A percentile compares a stretch with the other conserved stretches of the same genome.
phyloP scores from a whole-genome alignment of 148 eudicot species.

The Cornus controversa region DNA sequence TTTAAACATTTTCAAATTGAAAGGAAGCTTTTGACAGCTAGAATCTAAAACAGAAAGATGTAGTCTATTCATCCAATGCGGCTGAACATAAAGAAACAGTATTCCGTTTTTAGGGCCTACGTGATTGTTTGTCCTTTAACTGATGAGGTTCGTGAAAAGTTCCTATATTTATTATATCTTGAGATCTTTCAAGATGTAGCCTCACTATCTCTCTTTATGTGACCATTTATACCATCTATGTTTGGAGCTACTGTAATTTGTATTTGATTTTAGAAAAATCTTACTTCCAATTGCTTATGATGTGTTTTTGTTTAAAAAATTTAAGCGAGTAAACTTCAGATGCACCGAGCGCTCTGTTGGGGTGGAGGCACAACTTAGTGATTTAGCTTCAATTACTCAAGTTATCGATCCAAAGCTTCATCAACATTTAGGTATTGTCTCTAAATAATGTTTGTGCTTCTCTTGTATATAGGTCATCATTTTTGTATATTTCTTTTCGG shows the following conservation, averaged over 20 bases:
- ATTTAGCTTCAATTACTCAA: slow-evolving; percentile 84
- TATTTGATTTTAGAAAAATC: neutral
- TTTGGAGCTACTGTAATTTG: slow-evolving; percentile 14
- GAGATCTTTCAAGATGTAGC: neutral
- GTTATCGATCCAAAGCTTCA: slow-evolving; percentile 97
- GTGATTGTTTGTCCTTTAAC: neutral
- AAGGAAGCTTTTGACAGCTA: neutral
- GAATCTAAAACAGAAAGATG: neutral
- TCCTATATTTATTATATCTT: neutral
- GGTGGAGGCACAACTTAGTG: slow-evolving; percentile 82
- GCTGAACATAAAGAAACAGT: neutral
- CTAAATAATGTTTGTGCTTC: neutral
- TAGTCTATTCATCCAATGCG: neutral
- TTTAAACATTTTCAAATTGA: neutral
- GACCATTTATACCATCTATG: neutral
- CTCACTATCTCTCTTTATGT: neutral
- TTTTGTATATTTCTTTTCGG: neutral
- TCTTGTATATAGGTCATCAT: neutral
- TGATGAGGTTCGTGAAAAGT: slow-evolving; percentile 1
- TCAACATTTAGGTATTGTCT: slow-evolving; percentile 77
- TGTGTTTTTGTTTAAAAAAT: slow-evolving; percentile 36
- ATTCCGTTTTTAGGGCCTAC: neutral
- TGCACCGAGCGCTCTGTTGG: slow-evolving; percentile 88
- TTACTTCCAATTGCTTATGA: slow-evolving; percentile 21
- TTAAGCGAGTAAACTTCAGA: slow-evolving; percentile 94